Evolutionary conservation across 306 rosid genomes (phyloP).

Genomic region (Rosa chinensis): DNA sequence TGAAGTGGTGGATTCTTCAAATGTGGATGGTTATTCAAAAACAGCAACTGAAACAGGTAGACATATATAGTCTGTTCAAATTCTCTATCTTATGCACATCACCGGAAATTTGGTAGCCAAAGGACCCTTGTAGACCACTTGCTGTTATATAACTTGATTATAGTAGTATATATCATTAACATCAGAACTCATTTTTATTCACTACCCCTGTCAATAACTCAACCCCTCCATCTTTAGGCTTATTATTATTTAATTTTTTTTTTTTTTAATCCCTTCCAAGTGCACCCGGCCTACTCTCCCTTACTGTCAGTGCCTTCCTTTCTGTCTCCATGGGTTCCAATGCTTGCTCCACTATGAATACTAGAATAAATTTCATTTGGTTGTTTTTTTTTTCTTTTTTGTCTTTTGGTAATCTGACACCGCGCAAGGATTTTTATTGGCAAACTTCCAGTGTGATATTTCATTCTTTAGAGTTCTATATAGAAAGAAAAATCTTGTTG

Average conservation of each 20-base stretch:
- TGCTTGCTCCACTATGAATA: too few relatives aligned
- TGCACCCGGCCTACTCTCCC: not conserved
- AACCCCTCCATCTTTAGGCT: not conserved
- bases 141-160: not conserved
- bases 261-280: not conserved
- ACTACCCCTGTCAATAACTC: too few relatives aligned
- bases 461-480: not conserved
- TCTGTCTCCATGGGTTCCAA: not conserved
- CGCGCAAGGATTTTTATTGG: not conserved
- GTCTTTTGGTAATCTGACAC: not conserved
- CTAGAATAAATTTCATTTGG: too few relatives aligned
- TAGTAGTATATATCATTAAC: too few relatives aligned
- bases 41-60: not conserved
- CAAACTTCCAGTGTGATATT: not conserved
- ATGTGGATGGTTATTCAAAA: not conserved
- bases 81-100: not conserved
- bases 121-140: not conserved
- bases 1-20: too few relatives aligned
- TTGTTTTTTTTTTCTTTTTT: too few relatives aligned
- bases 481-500: too few relatives aligned
- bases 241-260: too few relatives aligned
- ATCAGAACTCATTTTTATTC: too few relatives aligned
- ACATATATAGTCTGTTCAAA: not conserved
- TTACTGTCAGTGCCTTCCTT: not conserved
- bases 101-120: too few relatives aligned